Conservation (phyloP, 2,329 filamentous ascomycete genomes). For the Cercospora sp. region DNA sequence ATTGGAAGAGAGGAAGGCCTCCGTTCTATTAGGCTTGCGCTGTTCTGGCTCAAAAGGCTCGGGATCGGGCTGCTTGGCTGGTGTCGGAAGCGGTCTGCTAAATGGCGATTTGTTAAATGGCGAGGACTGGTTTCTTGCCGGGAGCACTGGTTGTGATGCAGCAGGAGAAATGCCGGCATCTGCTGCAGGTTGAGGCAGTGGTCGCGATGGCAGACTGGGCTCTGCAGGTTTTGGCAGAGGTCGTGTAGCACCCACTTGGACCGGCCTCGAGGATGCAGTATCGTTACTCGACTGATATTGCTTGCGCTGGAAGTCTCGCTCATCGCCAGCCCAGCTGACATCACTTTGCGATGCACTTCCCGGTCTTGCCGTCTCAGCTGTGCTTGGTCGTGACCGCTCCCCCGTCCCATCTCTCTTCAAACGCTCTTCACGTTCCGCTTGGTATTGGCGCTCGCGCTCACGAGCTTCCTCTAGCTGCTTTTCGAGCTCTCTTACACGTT, state of each 20-base stretch:
- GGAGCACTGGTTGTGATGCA: conserved; percentile 34
- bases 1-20: conserved; percentile 59
- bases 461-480: conserved; percentile 66
- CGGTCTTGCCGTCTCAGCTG: conserved; percentile 30
- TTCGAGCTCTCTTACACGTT: conserved; percentile 78
- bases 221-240: conserved; percentile 32
- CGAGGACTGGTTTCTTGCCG: conserved; percentile 50
- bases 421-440: conserved; percentile 59
- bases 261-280: conserved; percentile 23
- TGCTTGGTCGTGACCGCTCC: conserved; percentile 40
- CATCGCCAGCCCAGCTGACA: conserved; percentile 66
- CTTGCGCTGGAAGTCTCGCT: conserved; percentile 63
- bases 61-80: conserved; percentile 22
- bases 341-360: conserved; percentile 50
- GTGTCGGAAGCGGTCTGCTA: conserved; percentile 33
- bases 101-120: conserved; percentile 39
- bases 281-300: conserved; percentile 52
- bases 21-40: conserved; percentile 52
- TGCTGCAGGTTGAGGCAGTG: conserved; percentile 27
- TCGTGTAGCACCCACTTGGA: conserved; percentile 42
- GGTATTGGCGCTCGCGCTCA: conserved; percentile 65
- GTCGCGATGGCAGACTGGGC: conserved; percentile 22
- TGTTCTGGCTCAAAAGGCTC: conserved; percentile 28
- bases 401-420: conserved; percentile 39
- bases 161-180: neutral